Percentiles rank a stretch among this genome's conserved stretches.
Evolutionary conservation across 805 yeast genomes (phyloP).

Genomic region (Sugiyamaella qingdaonensis): DNA sequence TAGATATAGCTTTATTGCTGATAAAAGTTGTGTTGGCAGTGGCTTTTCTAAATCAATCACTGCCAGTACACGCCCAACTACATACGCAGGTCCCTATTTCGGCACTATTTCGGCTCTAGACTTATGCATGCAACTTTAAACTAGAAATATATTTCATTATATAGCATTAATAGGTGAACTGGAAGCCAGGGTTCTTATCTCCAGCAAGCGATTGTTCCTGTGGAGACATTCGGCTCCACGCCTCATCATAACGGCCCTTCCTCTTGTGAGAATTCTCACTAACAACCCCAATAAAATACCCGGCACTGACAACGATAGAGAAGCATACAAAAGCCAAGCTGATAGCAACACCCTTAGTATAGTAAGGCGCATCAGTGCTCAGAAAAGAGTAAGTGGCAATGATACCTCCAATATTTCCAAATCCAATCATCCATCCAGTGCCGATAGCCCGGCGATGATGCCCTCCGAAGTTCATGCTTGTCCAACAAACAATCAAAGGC

Average conservation of each 20-base stretch:
- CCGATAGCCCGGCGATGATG: constrained; percentile 58
- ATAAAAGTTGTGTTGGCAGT: too few species aligned
- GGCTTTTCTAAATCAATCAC: too few species aligned
- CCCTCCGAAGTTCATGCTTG: constrained; percentile 57
- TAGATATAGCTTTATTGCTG: too few species aligned
- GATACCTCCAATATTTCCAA: constrained; percentile 72
- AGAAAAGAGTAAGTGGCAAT: constrained; percentile 56
- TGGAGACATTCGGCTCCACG: constrained; percentile 23
- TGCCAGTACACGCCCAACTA: too few species aligned
- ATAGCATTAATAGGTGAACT: constrained; percentile 27
- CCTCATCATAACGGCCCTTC: constrained; percentile 22
- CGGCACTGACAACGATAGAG: constrained; percentile 35
- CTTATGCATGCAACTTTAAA: too few species aligned
- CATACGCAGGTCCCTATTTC: too few species aligned
- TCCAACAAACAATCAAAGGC: constrained; percentile 71
- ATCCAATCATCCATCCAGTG: constrained; percentile 61
- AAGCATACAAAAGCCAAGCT: constrained; percentile 47
- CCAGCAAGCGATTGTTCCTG: constrained; percentile 27
- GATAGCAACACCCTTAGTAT: constrained; percentile 50
- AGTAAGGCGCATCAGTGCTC: constrained; percentile 54
- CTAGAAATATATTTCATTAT: too few species aligned
- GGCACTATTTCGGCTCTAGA: too few species aligned
- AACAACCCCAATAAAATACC: constrained; percentile 35
- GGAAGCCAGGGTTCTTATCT: constrained; percentile 31
- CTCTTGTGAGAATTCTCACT: constrained; percentile 28